phyloP scores from a whole-genome alignment of 495 filamentous ascomycete species.

The Podospora sp. region DNA sequence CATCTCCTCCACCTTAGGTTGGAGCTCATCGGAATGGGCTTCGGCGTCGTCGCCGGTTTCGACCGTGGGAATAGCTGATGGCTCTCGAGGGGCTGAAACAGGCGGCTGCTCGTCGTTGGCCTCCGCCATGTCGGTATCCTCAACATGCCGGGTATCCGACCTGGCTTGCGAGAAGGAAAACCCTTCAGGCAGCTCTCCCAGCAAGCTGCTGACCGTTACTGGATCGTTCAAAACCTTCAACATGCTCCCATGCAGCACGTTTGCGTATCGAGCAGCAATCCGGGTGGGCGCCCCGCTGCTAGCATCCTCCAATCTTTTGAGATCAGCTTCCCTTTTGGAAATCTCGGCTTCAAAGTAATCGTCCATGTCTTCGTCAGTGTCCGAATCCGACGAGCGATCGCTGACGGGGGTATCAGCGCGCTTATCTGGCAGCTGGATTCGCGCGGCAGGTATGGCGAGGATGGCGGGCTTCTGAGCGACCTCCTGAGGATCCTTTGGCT shows the following conservation, averaged over 20 bases:
- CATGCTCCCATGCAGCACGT: conserved; percentile 38
- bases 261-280: conserved; percentile 37
- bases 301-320: conserved; percentile 41
- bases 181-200: conserved; percentile 37
- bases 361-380: conserved; percentile 55
- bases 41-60: conserved; percentile 32
- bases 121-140: conserved; percentile 1
- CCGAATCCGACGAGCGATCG: conserved; percentile 50
- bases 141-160: conserved; percentile 1
- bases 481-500: background rate
- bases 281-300: conserved; percentile 27
- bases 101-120: conserved; percentile 24
- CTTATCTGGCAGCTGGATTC: conserved; percentile 34
- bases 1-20: conserved; percentile 45
- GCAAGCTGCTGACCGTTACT: conserved; percentile 35
- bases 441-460: conserved; percentile 20
- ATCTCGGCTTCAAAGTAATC: conserved; percentile 53
- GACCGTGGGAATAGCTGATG: conserved; percentile 31
- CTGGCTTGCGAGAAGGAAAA: conserved; percentile 29
- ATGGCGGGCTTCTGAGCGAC: conserved; percentile 19
- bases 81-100: conserved; percentile 28
- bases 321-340: conserved; percentile 43
- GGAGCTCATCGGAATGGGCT: conserved; percentile 28
- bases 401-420: conserved; percentile 30
- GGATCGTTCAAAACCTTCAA: conserved; percentile 39